Evolutionary conservation across 208 protist genomes (phyloP).

Genomic region (Leishmania mexicana): DNA sequence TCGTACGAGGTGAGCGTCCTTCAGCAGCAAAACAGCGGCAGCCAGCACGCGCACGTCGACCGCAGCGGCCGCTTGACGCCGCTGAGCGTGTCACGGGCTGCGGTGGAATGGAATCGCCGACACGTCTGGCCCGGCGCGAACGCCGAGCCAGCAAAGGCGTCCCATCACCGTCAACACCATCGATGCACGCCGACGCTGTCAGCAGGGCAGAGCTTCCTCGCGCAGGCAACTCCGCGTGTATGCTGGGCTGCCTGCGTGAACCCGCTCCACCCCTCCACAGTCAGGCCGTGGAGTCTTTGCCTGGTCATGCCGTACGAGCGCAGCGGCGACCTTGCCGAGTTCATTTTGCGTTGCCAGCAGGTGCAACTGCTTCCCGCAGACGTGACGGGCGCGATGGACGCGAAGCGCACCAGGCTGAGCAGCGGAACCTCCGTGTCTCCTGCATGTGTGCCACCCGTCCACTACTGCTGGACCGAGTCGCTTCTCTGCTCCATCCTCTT

Average conservation of each 20-base stretch:
- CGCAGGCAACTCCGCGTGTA: slow-evolving; percentile 12
- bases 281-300: slow-evolving; percentile 34
- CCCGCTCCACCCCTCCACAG: slow-evolving; percentile 17
- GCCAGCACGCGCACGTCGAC: not conserved
- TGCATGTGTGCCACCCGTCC: not conserved
- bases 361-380: slow-evolving; percentile 1
- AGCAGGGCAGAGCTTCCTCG: not conserved
- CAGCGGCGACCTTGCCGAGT: slow-evolving; percentile 23
- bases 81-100: slow-evolving; percentile 1
- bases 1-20: slow-evolving; percentile 62
- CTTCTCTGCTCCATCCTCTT: slow-evolving; percentile 34
- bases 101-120: slow-evolving; percentile 21
- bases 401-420: not conserved
- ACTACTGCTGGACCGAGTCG: slow-evolving; percentile 33
- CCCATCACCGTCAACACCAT: not conserved
- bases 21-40: slow-evolving; percentile 3
- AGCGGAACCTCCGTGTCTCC: too few relatives aligned
- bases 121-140: not conserved
- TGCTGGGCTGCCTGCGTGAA: slow-evolving; percentile 34
- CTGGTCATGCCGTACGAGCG: slow-evolving; percentile 42
- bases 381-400: not conserved
- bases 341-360: slow-evolving; percentile 13
- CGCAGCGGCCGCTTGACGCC: not conserved
- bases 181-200: not conserved
- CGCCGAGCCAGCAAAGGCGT: not conserved